Evolutionary conservation across 139 green algal species (phyloP).

Genomic region (Mesostigma viride): DNA sequence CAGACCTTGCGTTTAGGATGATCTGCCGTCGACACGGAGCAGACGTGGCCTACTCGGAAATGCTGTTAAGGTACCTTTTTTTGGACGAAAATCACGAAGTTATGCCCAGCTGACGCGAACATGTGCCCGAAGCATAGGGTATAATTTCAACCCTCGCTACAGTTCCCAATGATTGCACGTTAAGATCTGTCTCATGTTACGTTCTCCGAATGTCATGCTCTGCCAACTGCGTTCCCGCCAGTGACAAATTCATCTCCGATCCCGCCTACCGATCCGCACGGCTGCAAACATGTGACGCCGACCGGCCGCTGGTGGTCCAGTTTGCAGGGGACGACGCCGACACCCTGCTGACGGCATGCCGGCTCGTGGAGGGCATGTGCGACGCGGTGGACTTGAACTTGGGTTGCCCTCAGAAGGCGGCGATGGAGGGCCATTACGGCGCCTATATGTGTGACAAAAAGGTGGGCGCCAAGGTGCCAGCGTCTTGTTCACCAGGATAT

Average conservation of each 20-base stretch:
- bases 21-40: not conserved
- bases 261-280: not conserved
- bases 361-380: conserved; percentile 30
- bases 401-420: conserved; percentile 47
- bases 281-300: conserved; percentile 19
- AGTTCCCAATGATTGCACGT: too few species aligned
- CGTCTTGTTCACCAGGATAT: too few species aligned
- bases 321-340: conserved; percentile 90
- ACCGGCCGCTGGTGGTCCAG: conserved; percentile 81
- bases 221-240: not conserved
- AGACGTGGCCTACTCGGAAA: not conserved
- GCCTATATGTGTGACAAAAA: not conserved
- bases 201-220: not conserved
- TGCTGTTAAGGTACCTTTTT: not conserved
- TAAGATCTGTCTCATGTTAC: not conserved
- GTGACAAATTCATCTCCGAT: not conserved
- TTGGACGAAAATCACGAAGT: not conserved
- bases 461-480: not conserved
- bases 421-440: not conserved
- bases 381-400: conserved; percentile 93
- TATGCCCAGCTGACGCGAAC: not conserved
- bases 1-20: not conserved
- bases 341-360: conserved; percentile 57
- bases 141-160: too few species aligned
- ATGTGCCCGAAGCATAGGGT: too few species aligned